Conservation (phyloP, 306 rosid species). For the Dalbergia cultrata region DNA sequence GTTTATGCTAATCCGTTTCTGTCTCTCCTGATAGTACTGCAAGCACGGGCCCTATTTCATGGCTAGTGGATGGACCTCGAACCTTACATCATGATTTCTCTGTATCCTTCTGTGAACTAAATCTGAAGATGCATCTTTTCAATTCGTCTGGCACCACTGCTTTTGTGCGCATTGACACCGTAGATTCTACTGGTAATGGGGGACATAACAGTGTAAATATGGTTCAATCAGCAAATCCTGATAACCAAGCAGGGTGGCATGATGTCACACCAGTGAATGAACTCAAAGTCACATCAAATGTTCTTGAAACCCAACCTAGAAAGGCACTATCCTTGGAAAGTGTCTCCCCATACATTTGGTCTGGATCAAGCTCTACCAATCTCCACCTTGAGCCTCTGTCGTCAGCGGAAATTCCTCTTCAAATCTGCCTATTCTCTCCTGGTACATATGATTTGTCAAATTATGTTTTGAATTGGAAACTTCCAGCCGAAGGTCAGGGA, state of each 20-base stretch:
- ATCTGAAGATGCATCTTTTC: slow-evolving; percentile 74
- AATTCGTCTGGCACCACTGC: slow-evolving; percentile 69
- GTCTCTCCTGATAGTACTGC: slow-evolving; percentile 61
- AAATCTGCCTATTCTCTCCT: slow-evolving; percentile 85
- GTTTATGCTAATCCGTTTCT: slow-evolving; percentile 17
- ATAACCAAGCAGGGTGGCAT: slow-evolving; percentile 87
- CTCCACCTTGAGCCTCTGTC: slow-evolving; percentile 72
- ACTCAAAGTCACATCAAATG: slow-evolving; percentile 67
- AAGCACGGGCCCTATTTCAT: slow-evolving; percentile 81
- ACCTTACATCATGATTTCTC: slow-evolving; percentile 79
- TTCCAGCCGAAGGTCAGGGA: slow-evolving; percentile 50
- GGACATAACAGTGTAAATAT: slow-evolving; percentile 49
- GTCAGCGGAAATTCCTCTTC: slow-evolving; percentile 76
- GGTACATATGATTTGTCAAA: slow-evolving; percentile 85
- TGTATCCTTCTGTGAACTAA: slow-evolving; percentile 73
- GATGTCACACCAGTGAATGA: slow-evolving; percentile 68
- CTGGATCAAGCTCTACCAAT: slow-evolving; percentile 83
- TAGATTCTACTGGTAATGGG: slow-evolving; percentile 46
- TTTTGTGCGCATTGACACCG: slow-evolving; percentile 70
- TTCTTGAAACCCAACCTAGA: slow-evolving; percentile 50
- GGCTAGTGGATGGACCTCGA: slow-evolving; percentile 89
- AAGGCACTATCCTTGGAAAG: slow-evolving; percentile 61
- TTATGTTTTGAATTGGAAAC: slow-evolving; percentile 83
- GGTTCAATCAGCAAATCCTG: slow-evolving; percentile 51
- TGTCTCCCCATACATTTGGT: slow-evolving; percentile 82